Base-by-base conservation (phyloP, 2,329 filamentous ascomycete genomes). In the Nemania bipapillata region DNA sequence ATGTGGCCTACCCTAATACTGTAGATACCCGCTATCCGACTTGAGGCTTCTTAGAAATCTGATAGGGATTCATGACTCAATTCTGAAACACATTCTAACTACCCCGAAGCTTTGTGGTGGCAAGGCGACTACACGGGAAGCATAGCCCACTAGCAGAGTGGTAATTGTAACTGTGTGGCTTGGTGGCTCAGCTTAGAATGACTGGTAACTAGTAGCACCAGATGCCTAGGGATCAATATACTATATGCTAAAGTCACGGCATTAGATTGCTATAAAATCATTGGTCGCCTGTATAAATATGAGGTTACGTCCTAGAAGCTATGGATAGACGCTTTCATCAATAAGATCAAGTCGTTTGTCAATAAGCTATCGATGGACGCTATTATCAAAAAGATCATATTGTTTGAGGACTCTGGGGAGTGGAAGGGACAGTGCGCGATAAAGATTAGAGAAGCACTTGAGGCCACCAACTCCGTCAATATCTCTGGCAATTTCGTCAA, bases 401-500 rank as follows among this genome's bases (percentile, higher is more conserved):
- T 9, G 3, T 65, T 58, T 45, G 54, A 58, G 20, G 32, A 58
- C n/a, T 1, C 47, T 4, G 15, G 40, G 32, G 50, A 22, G 1
- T 58, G 53, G 54, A 65, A 52, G 47, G 62, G 62, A 15, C 42
- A 65, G 24, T 65, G 62, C 15, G 62, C 37, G n/a, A 45, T 4
- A 22, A 65, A 53, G 17, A 49, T 65, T 9, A 52, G 22, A 17
- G 54, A 42, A 11, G 54, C 22, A 22, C 24, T 65, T 20, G 5
- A 45, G 37, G n/a, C n/a, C 17, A 24, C 55, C 40, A 26, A 17
- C 2, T 50, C 54, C 12, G 3, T 24, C 22, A 24, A 53, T 24
- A 28, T 58, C 17, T 24, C 35, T 45, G 15, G 20, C 20, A 52
- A 45, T 26, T 58, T 65, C 37, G 62, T 65, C 15, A 53, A 58